Evolutionary conservation across 768 basidiomycete genomes (phyloP).

Genomic region (Hygrophoropsis aurantiaca): DNA sequence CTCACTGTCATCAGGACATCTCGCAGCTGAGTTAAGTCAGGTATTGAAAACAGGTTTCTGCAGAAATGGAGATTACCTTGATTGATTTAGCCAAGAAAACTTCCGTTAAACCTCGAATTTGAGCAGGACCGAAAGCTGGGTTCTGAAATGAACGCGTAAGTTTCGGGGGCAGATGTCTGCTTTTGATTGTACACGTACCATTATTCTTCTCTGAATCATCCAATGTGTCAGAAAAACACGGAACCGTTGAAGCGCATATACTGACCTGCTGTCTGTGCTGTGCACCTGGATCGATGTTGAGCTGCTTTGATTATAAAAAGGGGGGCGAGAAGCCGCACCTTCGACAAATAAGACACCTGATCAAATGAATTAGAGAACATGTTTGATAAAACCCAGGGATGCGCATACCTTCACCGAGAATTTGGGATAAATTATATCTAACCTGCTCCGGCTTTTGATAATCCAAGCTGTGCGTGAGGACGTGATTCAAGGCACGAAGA

Average conservation of each 20-base stretch:
- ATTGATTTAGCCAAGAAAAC: conserved; percentile 58
- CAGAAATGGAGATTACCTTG: conserved; percentile 33
- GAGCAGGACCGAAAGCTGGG: conserved; percentile 62
- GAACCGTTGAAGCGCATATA: background rate
- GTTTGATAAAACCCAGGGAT: conserved; percentile 2
- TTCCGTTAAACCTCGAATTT: conserved; percentile 55
- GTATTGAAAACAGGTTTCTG: conserved; percentile 1
- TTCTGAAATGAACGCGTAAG: conserved; percentile 38
- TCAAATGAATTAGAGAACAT: background rate
- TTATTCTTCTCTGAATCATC: conserved; percentile 20
- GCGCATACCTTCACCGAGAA: conserved; percentile 45
- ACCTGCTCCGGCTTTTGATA: conserved; percentile 55
- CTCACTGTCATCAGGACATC: conserved; percentile 42
- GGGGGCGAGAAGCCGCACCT: conserved; percentile 12
- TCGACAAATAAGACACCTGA: conserved; percentile 50
- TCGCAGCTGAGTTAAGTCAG: conserved; percentile 37
- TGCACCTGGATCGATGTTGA: conserved; percentile 16
- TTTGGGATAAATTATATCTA: conserved; percentile 35
- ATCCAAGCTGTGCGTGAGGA: conserved; percentile 53
- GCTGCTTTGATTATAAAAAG: background rate
- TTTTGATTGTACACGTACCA: conserved; percentile 18
- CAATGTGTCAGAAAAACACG: background rate
- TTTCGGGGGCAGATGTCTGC: background rate
- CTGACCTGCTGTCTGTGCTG: conserved; percentile 41
- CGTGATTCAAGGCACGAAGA: conserved; percentile 59